phyloP scores from a whole-genome alignment of 2,329 filamentous ascomycete species.

The Penicillium sp. region DNA sequence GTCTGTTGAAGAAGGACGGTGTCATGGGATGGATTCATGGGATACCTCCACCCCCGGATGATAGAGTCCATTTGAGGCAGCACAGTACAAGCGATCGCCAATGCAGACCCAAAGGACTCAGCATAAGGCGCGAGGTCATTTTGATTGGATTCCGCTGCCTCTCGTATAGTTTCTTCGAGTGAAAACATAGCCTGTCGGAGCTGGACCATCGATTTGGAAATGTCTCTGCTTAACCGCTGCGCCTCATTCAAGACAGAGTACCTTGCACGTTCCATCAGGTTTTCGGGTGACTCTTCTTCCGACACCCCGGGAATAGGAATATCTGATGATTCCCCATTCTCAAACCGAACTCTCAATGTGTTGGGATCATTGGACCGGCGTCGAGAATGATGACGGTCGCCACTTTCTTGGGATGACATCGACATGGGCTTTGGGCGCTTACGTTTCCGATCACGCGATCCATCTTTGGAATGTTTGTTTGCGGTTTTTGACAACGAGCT shows the following conservation, averaged over 20 bases:
- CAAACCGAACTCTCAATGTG: conserved; percentile 59
- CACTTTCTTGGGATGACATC: conserved; percentile 44
- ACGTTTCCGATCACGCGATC: conserved; percentile 53
- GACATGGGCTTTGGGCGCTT: conserved; percentile 55
- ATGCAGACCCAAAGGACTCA: conserved; percentile 41
- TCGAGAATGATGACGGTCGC: conserved; percentile 49
- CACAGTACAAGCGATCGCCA: conserved; percentile 48
- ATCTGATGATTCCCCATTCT: conserved; percentile 61
- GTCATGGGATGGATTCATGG: conserved; percentile 55
- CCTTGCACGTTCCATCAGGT: conserved; percentile 41
- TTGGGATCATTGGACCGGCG: conserved; percentile 26
- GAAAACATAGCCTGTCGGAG: conserved; percentile 59
- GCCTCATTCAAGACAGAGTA: conserved; percentile 52
- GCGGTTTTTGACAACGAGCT: conserved; percentile 23
- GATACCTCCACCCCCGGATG: conserved; percentile 59
- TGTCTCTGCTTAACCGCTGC: conserved; percentile 55
- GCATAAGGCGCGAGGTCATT: conserved; percentile 32
- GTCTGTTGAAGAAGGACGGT: conserved; percentile 58
- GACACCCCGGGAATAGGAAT: conserved; percentile 49
- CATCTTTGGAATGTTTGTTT: conserved; percentile 1
- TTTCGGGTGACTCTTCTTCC: conserved; percentile 29
- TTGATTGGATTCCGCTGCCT: conserved; percentile 10
- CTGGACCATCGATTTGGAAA: conserved; percentile 57
- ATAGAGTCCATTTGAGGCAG: conserved; percentile 60
- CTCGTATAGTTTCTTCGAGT: conserved; percentile 40